Conservation (phyloP, 78 protist genomes). For the Tieghemostelium lacteum region DNA sequence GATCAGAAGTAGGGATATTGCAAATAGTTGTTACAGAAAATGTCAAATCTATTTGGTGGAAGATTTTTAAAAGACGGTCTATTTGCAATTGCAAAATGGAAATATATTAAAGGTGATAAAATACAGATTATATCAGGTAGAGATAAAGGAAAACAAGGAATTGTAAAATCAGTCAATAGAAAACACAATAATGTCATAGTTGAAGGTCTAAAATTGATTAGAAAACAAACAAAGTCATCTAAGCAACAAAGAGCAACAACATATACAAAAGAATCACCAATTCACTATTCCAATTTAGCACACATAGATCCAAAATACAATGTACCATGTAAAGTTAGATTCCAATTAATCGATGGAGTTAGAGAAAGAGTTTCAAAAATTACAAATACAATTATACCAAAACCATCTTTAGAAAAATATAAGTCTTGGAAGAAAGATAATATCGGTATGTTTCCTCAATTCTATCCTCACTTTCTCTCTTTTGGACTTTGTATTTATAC, state of each 20-base stretch:
- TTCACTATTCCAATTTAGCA: slow-evolving; percentile 65
- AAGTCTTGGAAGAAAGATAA: slow-evolving; percentile 66
- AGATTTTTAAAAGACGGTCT: slow-evolving; percentile 30
- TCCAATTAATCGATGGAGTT: slow-evolving; percentile 69
- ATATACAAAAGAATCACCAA: slow-evolving; percentile 70
- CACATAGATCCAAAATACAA: slow-evolving; percentile 59
- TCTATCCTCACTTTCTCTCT: neutral
- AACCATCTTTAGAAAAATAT: slow-evolving; percentile 29
- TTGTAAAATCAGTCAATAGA: slow-evolving; percentile 67
- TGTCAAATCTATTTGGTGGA: slow-evolving; percentile 56
- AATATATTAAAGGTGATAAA: slow-evolving; percentile 68
- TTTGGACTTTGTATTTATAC: neutral
- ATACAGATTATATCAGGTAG: slow-evolving; percentile 70
- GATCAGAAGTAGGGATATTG: neutral
- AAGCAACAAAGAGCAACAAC: slow-evolving; percentile 37
- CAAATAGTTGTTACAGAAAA: neutral
- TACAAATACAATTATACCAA: slow-evolving; percentile 53
- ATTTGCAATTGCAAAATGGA: slow-evolving; percentile 56
- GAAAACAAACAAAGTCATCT: slow-evolving; percentile 28
- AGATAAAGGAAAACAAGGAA: slow-evolving; percentile 78
- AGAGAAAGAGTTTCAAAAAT: slow-evolving; percentile 59
- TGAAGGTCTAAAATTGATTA: slow-evolving; percentile 68
- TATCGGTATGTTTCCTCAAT: neutral
- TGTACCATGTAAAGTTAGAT: slow-evolving; percentile 54
- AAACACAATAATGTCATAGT: slow-evolving; percentile 59